Conservation (phyloP, 805 yeast genomes). For the Tetrapisispora pingtungensis region DNA sequence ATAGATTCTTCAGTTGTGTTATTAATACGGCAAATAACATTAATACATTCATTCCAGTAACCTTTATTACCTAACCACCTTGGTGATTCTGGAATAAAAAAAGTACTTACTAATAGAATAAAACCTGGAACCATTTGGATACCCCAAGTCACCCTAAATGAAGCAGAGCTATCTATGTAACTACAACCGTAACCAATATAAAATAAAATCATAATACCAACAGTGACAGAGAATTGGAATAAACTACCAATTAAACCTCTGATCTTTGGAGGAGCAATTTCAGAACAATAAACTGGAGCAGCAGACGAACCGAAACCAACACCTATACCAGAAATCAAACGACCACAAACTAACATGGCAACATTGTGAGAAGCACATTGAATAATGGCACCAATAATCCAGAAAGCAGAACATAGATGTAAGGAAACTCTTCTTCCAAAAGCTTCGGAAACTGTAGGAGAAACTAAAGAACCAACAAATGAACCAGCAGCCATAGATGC, state of each 20-base stretch:
- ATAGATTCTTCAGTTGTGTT: conserved; percentile 26
- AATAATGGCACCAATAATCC: conserved; percentile 50
- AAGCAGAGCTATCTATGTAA: conserved; percentile 38
- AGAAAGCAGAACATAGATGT: conserved; percentile 41
- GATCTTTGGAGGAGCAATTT: conserved; percentile 52
- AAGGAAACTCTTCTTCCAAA: conserved; percentile 50
- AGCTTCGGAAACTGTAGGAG: conserved; percentile 32
- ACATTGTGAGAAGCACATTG: conserved; percentile 38
- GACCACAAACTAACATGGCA: conserved; percentile 54
- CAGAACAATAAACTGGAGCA: conserved; percentile 75
- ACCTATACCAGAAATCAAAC: conserved; percentile 54
- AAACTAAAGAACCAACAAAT: conserved; percentile 45
- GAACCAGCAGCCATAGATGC: conserved; percentile 72
- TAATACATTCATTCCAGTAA: conserved; percentile 42
- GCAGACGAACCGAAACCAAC: conserved; percentile 69
- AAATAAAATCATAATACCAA: conserved; percentile 45
- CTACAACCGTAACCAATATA: conserved; percentile 56
- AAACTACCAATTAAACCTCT: conserved; percentile 61
- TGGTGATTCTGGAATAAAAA: conserved; percentile 41
- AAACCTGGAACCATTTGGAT: conserved; percentile 54
- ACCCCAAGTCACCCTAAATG: conserved; percentile 76
- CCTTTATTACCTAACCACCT: conserved; percentile 39
- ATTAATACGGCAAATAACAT: conserved; percentile 35
- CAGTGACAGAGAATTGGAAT: conserved; percentile 62
- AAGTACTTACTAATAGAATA: conserved; percentile 32